Evolutionary conservation across 768 basidiomycete species (phyloP), one percentile per base, ranked within the genome.

Genomic region (Cyclocybe cylindracea): DNA sequence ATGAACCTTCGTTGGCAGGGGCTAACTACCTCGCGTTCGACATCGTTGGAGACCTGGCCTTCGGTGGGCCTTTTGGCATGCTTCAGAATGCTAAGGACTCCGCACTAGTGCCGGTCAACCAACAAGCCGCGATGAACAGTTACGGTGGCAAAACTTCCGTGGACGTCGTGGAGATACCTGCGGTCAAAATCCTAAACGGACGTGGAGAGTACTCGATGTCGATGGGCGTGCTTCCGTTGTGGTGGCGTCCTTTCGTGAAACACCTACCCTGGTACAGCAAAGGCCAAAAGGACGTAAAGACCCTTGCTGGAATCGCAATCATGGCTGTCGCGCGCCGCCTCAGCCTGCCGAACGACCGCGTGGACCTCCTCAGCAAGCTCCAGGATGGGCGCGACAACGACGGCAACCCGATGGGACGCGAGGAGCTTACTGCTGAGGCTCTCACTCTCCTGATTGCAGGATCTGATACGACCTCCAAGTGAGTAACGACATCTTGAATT

Each of bases 391-490:
- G 83, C 56, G 94, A 96, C 62, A 82, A 85, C 42, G 68, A 78
- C n/a, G 94, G 94, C 11, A 83, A 91, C 3, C 83, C 78, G 1
- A 87, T 97, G 87, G 84, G 87, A 0, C 76, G 78, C 24, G 84
- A 83, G 58, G 94, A 96, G 64, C 70, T 97, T 50, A 96, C 92
- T 1, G 93, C 93, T 0, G 94, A 97, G 71, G 87, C 89, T 40
- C 69, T 91, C 14, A 93, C 92, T 1, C 82, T 93, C 43, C 78
- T 94, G 13, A 93, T 94, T 56, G 91, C 91, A 5, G 93, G 93
- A 1, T 89, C 87, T 3, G 94, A 97, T 61, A 97, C 94, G 1
- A 96, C 94, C 0, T 94, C 93, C 41, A 97, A 96, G 90, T 91
- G 58, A 54, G 85, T 63, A 16, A 35, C 24, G 37, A 13, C 34